Evolutionary conservation across 768 basidiomycete species (phyloP), one percentile per base, ranked within the genome.

Genomic region (Collybia nuda): DNA sequence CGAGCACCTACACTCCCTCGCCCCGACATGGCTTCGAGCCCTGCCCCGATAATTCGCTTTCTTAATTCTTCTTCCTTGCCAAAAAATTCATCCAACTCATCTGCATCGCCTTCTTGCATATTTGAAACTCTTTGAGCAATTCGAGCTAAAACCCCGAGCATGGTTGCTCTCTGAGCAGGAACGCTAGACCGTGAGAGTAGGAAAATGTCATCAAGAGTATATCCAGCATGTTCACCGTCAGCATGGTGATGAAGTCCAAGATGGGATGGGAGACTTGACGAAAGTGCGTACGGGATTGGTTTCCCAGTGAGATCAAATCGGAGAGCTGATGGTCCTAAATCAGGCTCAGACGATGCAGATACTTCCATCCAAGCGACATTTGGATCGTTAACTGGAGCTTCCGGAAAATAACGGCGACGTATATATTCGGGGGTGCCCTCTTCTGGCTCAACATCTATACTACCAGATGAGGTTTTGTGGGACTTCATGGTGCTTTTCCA

Each of bases 161-260:
- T 94, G 0, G 82, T 81, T 4, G 87, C 82, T 28, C 93, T 77
- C 62, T 98, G 94, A 5, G 88, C 86, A 11, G 85, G 83, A 0
- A 94, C 87, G 2, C 85, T 92, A 0, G 91, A 93, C 35, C 90
- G 73, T 3, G 85, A 82, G 7, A 95, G 76, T 36, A 89, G 69
- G 40, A 95, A 85, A 3, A 96, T 75, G 52, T 96, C 94, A 39
- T 91, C 85, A 1, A 96, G 71, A 0, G 91, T 94, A 67, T 97
- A 97, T 0, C 93, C 94, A 0, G 94, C 94, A 50, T 78, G 82
- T 26, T 74, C 68, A 1, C 86, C 80, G 48, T 90, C 85, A 0
- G 93, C 86, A 62, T 96, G 94, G 62, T 97, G 94, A 66, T 98
- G 93, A 2, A 96, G 73, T 3, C 94, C 94, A 5, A 93, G 77